A percentile compares a stretch with the other conserved stretches of the same genome.
These are phyloP conservation scores for Trypanosoma scelopori DNA, from an alignment of 208 protist genomes.

Conservation along the genomic window DNA sequence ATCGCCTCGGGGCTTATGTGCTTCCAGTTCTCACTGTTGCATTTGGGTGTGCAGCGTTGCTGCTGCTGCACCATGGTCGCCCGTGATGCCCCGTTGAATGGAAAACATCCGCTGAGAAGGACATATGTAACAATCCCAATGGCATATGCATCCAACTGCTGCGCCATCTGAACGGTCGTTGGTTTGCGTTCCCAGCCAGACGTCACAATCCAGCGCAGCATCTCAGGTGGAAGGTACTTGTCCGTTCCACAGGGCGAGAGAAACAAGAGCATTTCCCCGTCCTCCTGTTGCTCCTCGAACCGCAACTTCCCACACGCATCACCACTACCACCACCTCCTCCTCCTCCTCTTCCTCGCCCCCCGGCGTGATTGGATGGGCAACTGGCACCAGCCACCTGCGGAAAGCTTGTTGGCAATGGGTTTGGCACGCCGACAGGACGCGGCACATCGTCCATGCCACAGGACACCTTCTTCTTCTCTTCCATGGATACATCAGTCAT, in stretches of 20 bases:
- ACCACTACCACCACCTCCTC: not conserved
- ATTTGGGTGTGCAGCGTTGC: conserved; percentile 63
- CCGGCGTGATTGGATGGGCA: too few species aligned
- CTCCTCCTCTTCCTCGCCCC: too few species aligned
- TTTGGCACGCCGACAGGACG: too few species aligned
- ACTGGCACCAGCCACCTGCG: too few species aligned
- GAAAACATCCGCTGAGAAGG: conserved; percentile 81
- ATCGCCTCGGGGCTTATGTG: conserved; percentile 61
- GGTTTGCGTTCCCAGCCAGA: conserved; percentile 44
- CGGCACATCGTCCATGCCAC: too few species aligned
- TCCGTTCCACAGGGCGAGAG: conserved; percentile 81
- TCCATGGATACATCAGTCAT: too few species aligned
- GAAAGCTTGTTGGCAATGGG: too few species aligned
- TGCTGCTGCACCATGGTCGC: conserved; percentile 58
- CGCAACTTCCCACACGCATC: not conserved
- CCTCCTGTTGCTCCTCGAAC: conserved; percentile 9
- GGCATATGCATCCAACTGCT: conserved; percentile 72
- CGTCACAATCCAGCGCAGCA: conserved; percentile 64
- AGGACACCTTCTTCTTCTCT: too few species aligned
- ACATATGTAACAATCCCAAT: conserved; percentile 79
- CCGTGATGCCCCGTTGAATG: conserved; percentile 68
- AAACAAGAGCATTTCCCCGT: conserved; percentile 27
- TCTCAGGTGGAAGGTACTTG: conserved; percentile 75
- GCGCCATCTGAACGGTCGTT: conserved; percentile 47
- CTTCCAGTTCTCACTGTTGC: conserved; percentile 60